These are phyloP conservation scores for Penicillium maclennaniae DNA, from an alignment of 495 filamentous ascomycete species.

Conservation along the genomic window DNA sequence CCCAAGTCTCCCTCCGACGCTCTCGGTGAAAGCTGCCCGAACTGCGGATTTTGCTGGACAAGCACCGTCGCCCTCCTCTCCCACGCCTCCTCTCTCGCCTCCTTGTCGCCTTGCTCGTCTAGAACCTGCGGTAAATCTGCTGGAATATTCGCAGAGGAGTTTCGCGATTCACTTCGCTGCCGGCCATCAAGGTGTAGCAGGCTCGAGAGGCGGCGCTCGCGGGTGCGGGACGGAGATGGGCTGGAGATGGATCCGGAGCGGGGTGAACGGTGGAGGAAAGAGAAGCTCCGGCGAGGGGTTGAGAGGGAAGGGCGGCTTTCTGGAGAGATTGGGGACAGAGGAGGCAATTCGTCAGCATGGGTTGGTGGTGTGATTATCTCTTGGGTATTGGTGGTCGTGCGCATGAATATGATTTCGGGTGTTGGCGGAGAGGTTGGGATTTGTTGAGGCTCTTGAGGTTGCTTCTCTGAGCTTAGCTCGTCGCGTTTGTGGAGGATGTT, in stretches of 20 bases:
- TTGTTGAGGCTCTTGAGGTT: neutral
- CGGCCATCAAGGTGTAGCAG: conserved; percentile 61
- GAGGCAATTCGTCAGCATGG: conserved; percentile 34
- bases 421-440: conserved; percentile 27
- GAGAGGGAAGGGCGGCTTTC: conserved; percentile 9
- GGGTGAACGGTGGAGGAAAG: conserved; percentile 47
- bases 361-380: conserved; percentile 69
- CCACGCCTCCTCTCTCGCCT: conserved; percentile 62
- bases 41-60: conserved; percentile 59
- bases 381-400: conserved; percentile 74
- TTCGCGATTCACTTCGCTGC: conserved; percentile 49
- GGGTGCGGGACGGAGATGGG: conserved; percentile 23
- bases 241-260: conserved; percentile 37
- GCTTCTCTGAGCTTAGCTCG: conserved; percentile 30
- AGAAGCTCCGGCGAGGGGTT: conserved; percentile 44
- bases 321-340: conserved; percentile 1
- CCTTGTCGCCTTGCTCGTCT: conserved; percentile 44
- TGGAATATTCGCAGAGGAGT: conserved; percentile 69
- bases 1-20: conserved; percentile 12
- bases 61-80: conserved; percentile 86
- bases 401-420: conserved; percentile 78
- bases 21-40: conserved; percentile 21
- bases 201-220: conserved; percentile 58
- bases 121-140: conserved; percentile 71
- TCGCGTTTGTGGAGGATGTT: conserved; percentile 74